Evolutionary conservation across 2,329 filamentous ascomycete genomes (phyloP).

Genomic region (Apiospora saccharicola): DNA sequence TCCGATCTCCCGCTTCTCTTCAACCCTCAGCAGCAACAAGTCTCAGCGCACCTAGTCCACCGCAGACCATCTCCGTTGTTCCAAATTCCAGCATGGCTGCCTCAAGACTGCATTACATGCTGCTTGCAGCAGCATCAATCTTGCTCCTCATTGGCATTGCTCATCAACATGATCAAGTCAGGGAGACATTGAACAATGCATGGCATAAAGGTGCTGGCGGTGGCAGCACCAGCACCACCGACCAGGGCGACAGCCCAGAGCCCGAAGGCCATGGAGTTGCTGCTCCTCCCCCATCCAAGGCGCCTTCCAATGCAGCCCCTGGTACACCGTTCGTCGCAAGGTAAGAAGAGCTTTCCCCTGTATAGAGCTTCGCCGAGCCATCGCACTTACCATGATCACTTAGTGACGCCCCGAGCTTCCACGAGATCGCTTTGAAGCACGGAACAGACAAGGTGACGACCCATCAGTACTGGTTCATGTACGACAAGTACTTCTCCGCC

Average conservation of each 20-base stretch:
- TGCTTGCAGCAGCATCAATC: conserved; percentile 24
- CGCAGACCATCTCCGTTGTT: neutral
- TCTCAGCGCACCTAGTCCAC: neutral
- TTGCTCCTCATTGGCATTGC: conserved; percentile 25
- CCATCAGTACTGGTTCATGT: conserved; percentile 50
- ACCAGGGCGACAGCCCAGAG: neutral
- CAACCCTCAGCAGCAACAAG: neutral
- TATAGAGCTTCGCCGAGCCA: neutral
- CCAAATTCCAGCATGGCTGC: conserved; percentile 14
- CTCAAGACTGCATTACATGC: conserved; percentile 23
- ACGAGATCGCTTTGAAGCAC: conserved; percentile 45
- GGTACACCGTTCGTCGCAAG: neutral
- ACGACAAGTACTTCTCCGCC: conserved; percentile 47
- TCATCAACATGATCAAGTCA: conserved; percentile 26
- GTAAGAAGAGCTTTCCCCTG: neutral
- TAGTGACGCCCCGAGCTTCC: conserved; percentile 34
- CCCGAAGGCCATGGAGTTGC: neutral
- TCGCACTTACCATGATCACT: neutral
- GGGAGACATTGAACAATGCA: conserved; percentile 23
- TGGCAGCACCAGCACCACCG: neutral
- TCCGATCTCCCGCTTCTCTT: neutral
- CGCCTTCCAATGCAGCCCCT: neutral
- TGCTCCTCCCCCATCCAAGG: neutral
- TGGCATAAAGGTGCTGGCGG: neutral
- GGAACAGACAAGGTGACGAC: conserved; percentile 50